Evolutionary conservation across 768 basidiomycete genomes (phyloP).

Genomic region (Exsudoporus frostii): DNA sequence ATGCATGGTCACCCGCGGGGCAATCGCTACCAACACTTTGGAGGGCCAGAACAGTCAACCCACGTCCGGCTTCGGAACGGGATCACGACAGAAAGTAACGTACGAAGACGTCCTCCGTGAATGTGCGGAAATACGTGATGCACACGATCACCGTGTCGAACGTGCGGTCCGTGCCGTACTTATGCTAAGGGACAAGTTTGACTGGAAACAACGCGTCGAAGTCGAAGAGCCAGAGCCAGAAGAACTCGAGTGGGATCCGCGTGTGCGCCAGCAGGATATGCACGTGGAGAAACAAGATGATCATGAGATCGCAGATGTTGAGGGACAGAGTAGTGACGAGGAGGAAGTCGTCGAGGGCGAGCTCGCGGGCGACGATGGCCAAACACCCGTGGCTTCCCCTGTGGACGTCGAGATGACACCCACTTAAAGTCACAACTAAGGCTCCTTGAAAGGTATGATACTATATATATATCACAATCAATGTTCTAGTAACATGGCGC

Average conservation of each 20-base stretch:
- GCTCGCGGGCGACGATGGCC: constrained; percentile 30
- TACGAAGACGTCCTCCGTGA: constrained; percentile 64
- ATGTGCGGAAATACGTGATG: constrained; percentile 61
- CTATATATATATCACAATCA: background rate
- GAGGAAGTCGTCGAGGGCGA: constrained; percentile 38
- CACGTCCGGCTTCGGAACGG: constrained; percentile 21
- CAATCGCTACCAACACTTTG: constrained; percentile 41
- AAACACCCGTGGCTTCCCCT: constrained; percentile 21
- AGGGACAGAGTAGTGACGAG: constrained; percentile 36
- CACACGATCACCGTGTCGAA: constrained; percentile 74
- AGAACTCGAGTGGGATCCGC: constrained; percentile 70
- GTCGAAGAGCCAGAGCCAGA: constrained; percentile 79
- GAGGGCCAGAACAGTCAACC: constrained; percentile 36
- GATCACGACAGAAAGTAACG: constrained; percentile 25
- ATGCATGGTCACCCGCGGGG: constrained; percentile 60
- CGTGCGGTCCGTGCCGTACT: constrained; percentile 75
- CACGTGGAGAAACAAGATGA: constrained; percentile 6
- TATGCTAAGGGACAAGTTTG: constrained; percentile 76
- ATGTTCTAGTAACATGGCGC: constrained; percentile 29
- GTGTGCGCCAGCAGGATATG: constrained; percentile 27
- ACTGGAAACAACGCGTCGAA: constrained; percentile 78
- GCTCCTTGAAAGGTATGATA: background rate
- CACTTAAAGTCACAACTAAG: constrained; percentile 1
- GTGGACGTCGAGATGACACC: constrained; percentile 24
- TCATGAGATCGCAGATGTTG: constrained; percentile 24